Conservation (phyloP, 768 basidiomycete species). For the Amanita phalloides region DNA sequence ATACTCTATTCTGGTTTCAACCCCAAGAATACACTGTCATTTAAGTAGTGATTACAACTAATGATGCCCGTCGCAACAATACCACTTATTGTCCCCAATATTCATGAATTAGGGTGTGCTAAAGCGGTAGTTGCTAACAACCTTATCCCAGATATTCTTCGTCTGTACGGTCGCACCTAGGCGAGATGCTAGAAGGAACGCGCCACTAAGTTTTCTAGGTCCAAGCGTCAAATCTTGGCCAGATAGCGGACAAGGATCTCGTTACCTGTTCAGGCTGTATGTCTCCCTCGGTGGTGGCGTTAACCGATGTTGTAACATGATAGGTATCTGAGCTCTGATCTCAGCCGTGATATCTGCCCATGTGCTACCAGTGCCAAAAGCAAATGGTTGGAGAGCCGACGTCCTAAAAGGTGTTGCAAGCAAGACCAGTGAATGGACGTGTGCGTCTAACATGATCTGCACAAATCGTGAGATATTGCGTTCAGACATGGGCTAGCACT, state of each 20-base stretch:
- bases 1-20: constrained; percentile 2
- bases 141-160: constrained; percentile 62
- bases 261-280: constrained; percentile 83
- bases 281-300: constrained; percentile 93
- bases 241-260: background rate
- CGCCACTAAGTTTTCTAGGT: constrained; percentile 68
- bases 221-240: background rate
- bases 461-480: background rate
- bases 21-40: background rate
- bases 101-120: background rate
- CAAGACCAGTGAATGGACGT: constrained; percentile 72
- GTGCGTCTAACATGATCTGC: constrained; percentile 80
- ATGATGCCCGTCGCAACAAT: background rate
- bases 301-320: constrained; percentile 81
- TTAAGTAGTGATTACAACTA: background rate
- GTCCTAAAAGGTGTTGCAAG: constrained; percentile 79
- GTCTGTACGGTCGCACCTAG: constrained; percentile 70
- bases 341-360: constrained; percentile 68
- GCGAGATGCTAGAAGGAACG: constrained; percentile 69
- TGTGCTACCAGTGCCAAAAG: constrained; percentile 55
- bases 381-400: constrained; percentile 56
- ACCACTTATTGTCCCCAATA: background rate
- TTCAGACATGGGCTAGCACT: constrained; percentile 5
- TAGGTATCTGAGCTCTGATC: constrained; percentile 75
- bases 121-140: constrained; percentile 34